Evolutionary conservation across 148 eudicot genomes (phyloP), one percentile per base, ranked within the genome.

Genomic region (Hydrangea macrophylla): DNA sequence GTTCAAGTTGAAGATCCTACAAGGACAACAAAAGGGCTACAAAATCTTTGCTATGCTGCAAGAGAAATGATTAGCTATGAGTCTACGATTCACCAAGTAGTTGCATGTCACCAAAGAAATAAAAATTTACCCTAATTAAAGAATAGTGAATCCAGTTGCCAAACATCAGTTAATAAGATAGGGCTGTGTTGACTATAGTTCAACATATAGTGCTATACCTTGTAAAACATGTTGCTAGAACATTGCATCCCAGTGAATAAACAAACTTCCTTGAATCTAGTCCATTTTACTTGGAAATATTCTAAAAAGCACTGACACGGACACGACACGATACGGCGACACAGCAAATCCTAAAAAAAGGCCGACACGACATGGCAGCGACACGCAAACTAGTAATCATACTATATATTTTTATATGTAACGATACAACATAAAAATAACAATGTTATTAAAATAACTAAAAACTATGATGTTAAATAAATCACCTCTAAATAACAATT

Each of bases 1-100:
- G 42, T 36, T 55, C 44, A 62, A 55, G 55, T n/a, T 70, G 67
- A 61, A 44, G 27, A 42, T 6, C 58, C 40, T 17, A 31, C 9
- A 25, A 62, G 56, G 18, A 22, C 55, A 65, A 65, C 26, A 45
- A 57, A 39, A 17, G 22, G 39, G 23, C 5, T 40, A 37, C 26
- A 51, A 31, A 63, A 55, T 25, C 20, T 32, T 18, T 6, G 32
- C 54, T 37, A n/a, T 20, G 23, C 22, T 48, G 53, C 6, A 22
- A 48, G 53, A 48, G 7, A 48, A 48, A 48, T 48, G 22, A 48
- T 44, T 1, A 12, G 22, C 22, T 48, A 48, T 48, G n/a, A n/a
- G n/a, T n/a, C n/a, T n/a, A n/a, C n/a, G 53, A 15, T 48, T 18
- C 53, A 59, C 2, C 18, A 36, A 0, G 30, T 60, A 35, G n/a